A percentile compares a stretch with the other conserved stretches of the same genome.
These are phyloP conservation scores for Buddleja alternifolia DNA, from an alignment of 257 asterid genomes.

Conservation along the genomic window DNA sequence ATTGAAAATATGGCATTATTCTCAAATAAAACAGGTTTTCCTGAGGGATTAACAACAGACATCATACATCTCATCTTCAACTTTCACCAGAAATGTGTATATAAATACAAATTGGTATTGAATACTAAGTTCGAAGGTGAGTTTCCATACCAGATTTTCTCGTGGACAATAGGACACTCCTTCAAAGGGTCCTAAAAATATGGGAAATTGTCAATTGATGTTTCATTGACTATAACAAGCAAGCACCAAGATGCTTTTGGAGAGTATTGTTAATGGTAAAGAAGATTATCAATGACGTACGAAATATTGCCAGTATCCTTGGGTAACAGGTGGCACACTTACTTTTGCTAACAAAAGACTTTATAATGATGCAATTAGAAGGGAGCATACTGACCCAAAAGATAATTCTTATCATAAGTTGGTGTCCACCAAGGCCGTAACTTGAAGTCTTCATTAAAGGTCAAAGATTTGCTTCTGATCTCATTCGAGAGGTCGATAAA, in stretches of 20 bases:
- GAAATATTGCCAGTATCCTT: conserved; percentile 13
- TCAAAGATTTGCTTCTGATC: conserved; percentile 66
- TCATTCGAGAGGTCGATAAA: conserved; percentile 78
- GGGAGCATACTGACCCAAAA: conserved; percentile 66
- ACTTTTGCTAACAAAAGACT: neutral
- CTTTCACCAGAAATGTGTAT: conserved; percentile 5
- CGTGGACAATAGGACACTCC: conserved; percentile 69
- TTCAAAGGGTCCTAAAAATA: conserved; percentile 84
- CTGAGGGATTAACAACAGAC: conserved; percentile 19
- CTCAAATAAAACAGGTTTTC: conserved; percentile 3
- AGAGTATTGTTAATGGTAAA: neutral
- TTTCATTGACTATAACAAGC: conserved; percentile 14
- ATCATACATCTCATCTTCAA: conserved; percentile 9
- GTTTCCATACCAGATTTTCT: conserved; percentile 65
- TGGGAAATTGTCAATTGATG: conserved; percentile 22
- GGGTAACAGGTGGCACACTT: conserved; percentile 1
- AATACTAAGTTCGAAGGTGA: conserved; percentile 21
- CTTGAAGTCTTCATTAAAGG: conserved; percentile 84
- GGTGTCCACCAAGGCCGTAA: conserved; percentile 99
- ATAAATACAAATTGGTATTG: neutral
- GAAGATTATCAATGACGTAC: neutral
- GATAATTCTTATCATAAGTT: conserved; percentile 78
- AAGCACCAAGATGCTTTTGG: conserved; percentile 9
- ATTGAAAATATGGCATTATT: neutral
- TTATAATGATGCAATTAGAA: conserved; percentile 11